Conservation (phyloP, 768 basidiomycete species). For the Trametes gibbosa region DNA sequence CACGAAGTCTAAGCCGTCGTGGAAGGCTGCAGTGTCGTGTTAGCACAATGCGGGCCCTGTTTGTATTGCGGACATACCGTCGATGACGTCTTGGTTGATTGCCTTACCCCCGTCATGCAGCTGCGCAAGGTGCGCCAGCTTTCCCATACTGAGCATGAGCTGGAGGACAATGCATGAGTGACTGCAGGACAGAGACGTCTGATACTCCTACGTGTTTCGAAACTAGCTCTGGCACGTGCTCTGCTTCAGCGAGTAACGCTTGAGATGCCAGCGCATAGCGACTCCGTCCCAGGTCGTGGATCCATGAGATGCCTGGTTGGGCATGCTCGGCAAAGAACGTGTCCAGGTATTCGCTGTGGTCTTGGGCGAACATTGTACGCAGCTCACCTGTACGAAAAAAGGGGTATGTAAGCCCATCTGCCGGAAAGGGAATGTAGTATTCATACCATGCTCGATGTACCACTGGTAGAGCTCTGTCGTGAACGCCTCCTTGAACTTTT, state of each 20-base stretch:
- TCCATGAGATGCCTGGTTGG: conserved; percentile 73
- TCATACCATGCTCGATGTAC: conserved; percentile 86
- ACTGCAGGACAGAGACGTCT: too few relatives aligned
- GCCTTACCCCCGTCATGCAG: conserved; percentile 44
- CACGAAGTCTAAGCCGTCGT: conserved; percentile 84
- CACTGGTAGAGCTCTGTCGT: conserved; percentile 88
- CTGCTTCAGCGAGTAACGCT: conserved; percentile 62
- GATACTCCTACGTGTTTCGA: conserved; percentile 68
- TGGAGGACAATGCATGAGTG: conserved; percentile 31
- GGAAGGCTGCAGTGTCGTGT: conserved; percentile 56
- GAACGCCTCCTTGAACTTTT: conserved; percentile 78
- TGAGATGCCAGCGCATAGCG: conserved; percentile 64
- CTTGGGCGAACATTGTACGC: conserved; percentile 77
- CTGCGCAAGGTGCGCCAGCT: conserved; percentile 74
- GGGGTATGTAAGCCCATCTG: background rate
- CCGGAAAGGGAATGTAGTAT: background rate
- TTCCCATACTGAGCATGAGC: conserved; percentile 91
- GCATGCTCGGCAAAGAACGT: conserved; percentile 62
- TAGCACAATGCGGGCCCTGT: background rate
- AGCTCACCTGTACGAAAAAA: conserved; percentile 58
- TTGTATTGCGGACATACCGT: conserved; percentile 41
- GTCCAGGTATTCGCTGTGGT: conserved; percentile 66
- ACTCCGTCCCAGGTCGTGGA: conserved; percentile 76
- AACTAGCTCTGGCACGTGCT: conserved; percentile 53
- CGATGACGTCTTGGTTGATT: conserved; percentile 51